Percentiles rank a stretch among this genome's conserved stretches.
These are phyloP conservation scores for Batkoa obscura DNA, from an alignment of 371 early-diverging fungal species.

Conservation along the genomic window DNA sequence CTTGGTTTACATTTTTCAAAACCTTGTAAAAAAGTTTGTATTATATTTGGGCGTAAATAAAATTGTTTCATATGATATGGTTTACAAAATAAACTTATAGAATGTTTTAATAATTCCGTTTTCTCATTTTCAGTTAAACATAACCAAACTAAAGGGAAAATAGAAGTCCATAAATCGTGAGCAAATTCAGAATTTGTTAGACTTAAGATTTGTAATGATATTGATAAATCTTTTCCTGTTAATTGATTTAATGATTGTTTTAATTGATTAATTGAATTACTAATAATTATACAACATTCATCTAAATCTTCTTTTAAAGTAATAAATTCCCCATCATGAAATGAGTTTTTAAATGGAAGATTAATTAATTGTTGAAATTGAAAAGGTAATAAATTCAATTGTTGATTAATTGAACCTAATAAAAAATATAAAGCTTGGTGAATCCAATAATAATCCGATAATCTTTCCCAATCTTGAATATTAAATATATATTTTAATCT, in stretches of 20 bases:
- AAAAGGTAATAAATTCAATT: conserved; percentile 11
- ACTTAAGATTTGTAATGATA: conserved; percentile 41
- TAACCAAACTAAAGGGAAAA: conserved; percentile 77
- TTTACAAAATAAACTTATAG: conserved; percentile 69
- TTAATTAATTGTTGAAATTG: conserved; percentile 26
- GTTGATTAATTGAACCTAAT: conserved; percentile 37
- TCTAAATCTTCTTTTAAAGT: neutral
- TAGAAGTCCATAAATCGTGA: conserved; percentile 58
- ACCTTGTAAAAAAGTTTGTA: conserved; percentile 76
- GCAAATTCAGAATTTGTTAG: conserved; percentile 49
- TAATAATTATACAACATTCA: too few relatives aligned
- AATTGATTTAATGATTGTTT: neutral
- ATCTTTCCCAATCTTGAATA: conserved; percentile 88
- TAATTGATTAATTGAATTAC: neutral
- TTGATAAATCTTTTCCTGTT: conserved; percentile 23
- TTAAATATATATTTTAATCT: conserved; percentile 78
- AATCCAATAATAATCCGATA: conserved; percentile 74
- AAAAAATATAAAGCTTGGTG: conserved; percentile 77
- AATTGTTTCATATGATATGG: conserved; percentile 76
- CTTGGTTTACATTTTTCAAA: conserved; percentile 49
- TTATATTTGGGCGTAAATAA: conserved; percentile 70
- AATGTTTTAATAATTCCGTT: conserved; percentile 59
- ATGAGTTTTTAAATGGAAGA: too few relatives aligned
- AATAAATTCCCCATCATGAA: too few relatives aligned
- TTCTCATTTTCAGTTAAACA: conserved; percentile 46